Base-by-base conservation (phyloP, 208 protist species). In the Acanthamoeba quina region DNA sequence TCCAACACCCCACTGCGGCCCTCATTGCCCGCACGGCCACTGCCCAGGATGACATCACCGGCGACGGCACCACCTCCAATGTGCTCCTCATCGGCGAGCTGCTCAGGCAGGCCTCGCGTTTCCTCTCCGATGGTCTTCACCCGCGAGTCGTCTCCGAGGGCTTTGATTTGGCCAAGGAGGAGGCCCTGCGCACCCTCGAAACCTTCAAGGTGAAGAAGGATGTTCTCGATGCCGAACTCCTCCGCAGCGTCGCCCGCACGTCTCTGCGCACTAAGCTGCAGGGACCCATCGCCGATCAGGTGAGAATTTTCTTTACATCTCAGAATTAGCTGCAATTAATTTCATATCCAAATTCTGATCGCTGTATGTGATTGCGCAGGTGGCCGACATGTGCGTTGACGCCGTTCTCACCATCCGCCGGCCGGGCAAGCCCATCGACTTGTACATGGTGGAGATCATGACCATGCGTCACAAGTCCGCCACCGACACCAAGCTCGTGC, bases 361-460 rank as follows among this genome's bases (percentile, higher is more conserved):
- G 26, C 15, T 49, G 19, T n/a, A 2, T 64, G 9, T n/a, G 11
- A 37, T 70, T 7, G n/a, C 29, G n/a, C 90, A 98, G 62, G 96
- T 99, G 56, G 96, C 99, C 13, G 98, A 98, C 15, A 97, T 99
- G 49, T 97, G 99, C n/a, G 98, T 99, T 5, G 99, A 99, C 93
- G 98, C 99, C n/a, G 97, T 99, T 1, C 96, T 98, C 34, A 97
- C 97, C 1, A 98, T 99, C 49, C 80, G 88, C 19, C 93, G 94
- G 56, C 96, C 97, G 11, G 98, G 98, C 72, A 92, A 98, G 86
- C 97, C 98, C 49, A 97, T 99, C 72, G 99, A 99, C 97, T 96
- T 99, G 37, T 98, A 99, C 97, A 99, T 99, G 99, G 98, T 97
- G 19, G 99, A 99, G 96, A 98, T 99, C 41, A 99, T 99, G 99